These are phyloP conservation scores for Neonectria neomacrospora DNA, from an alignment of 2,329 filamentous ascomycete genomes.

Conservation along the genomic window DNA sequence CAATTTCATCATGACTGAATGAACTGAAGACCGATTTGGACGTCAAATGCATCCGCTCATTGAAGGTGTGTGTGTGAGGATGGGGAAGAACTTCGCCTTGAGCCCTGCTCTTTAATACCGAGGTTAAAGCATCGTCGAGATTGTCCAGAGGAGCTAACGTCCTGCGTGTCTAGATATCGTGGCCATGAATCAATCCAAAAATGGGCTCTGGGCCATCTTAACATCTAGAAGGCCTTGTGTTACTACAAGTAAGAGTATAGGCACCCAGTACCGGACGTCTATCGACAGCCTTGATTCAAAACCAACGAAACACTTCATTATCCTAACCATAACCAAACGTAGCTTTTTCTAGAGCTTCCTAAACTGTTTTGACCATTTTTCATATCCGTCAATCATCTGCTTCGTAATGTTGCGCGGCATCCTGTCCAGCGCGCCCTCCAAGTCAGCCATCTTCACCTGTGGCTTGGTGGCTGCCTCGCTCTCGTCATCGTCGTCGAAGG, in stretches of 20 bases:
- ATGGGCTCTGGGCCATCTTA: not conserved
- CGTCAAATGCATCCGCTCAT: not conserved
- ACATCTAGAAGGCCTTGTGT: not conserved
- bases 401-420: slow-evolving; percentile 69
- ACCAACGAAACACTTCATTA: not conserved
- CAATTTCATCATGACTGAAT: slow-evolving; percentile 27
- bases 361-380: slow-evolving; percentile 63
- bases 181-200: not conserved
- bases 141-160: not conserved
- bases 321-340: not conserved
- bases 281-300: not conserved
- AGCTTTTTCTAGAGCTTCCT: slow-evolving; percentile 33
- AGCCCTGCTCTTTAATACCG: not conserved
- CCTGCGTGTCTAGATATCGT: not conserved
- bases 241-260: not conserved
- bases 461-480: slow-evolving; percentile 43
- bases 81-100: no score
- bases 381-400: slow-evolving; percentile 68
- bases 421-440: slow-evolving; percentile 55
- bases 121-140: no score
- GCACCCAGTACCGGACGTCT: not conserved
- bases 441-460: slow-evolving; percentile 56
- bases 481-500: slow-evolving; percentile 47
- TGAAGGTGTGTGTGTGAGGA: not conserved
- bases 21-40: slow-evolving; percentile 26